Conservation (phyloP, 2,329 filamentous ascomycete genomes). For the Myriosclerotinia curreyana region DNA sequence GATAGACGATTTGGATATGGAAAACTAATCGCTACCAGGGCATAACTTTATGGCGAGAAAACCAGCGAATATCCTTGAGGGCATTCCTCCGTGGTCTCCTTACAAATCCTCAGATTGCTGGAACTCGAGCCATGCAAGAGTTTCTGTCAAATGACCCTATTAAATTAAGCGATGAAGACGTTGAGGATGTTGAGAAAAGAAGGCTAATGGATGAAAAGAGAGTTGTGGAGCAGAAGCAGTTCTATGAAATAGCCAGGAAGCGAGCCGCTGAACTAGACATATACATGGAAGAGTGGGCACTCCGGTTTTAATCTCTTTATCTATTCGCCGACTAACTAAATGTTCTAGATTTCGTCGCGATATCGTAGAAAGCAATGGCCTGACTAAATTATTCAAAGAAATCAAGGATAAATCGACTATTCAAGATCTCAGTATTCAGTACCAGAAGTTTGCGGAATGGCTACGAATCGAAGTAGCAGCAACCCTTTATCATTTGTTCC, state of each 20-base stretch:
- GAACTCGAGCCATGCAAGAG: constrained; percentile 77
- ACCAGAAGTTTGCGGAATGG: constrained; percentile 98
- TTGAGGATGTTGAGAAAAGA: constrained; percentile 73
- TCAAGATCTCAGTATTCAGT: constrained; percentile 84
- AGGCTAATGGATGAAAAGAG: constrained; percentile 84
- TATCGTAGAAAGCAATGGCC: constrained; percentile 70
- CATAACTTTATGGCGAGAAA: constrained; percentile 74
- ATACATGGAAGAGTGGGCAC: constrained; percentile 86
- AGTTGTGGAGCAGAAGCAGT: constrained; percentile 86
- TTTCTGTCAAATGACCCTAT: constrained; percentile 76
- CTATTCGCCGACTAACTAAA: constrained; percentile 26
- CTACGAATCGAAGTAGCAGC: constrained; percentile 94
- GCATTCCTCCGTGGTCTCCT: constrained; percentile 86
- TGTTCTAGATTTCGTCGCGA: constrained; percentile 59
- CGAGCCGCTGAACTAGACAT: constrained; percentile 90
- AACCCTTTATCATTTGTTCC: constrained; percentile 93
- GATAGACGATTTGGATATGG: neutral
- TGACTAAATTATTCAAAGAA: constrained; percentile 89
- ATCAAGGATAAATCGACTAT: constrained; percentile 89
- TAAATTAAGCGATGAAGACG: constrained; percentile 74
- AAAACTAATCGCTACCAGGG: constrained; percentile 28
- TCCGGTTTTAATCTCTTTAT: neutral
- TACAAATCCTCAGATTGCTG: constrained; percentile 78
- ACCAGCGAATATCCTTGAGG: constrained; percentile 84
- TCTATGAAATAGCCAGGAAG: constrained; percentile 92